Conservation (phyloP, 1,284 basidiomycete species). For the Ustilago hordei region DNA sequence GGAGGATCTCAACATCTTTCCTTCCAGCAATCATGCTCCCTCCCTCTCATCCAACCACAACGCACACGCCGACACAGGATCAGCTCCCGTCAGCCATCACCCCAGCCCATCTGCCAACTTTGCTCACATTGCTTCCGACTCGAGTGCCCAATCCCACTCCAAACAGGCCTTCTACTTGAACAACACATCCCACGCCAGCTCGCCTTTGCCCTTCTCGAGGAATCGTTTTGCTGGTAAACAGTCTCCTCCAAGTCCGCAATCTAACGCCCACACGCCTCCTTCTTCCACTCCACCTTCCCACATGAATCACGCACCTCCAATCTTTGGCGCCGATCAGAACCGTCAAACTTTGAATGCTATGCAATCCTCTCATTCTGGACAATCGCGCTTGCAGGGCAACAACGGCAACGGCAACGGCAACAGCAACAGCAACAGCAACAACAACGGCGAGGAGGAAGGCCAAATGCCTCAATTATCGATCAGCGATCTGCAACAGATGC, state of each 20-base stretch:
- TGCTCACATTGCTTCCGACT: slow-evolving; percentile 16
- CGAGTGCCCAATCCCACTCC: slow-evolving; percentile 14
- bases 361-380: slow-evolving; percentile 20
- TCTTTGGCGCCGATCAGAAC: slow-evolving; percentile 8
- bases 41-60: slow-evolving; percentile 29
- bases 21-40: slow-evolving; percentile 13
- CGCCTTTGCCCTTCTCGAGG: slow-evolving; percentile 28
- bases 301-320: slow-evolving; percentile 7
- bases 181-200: slow-evolving; percentile 33
- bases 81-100: slow-evolving; percentile 49
- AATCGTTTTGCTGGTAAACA: slow-evolving; percentile 43
- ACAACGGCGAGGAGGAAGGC: slow-evolving; percentile 15
- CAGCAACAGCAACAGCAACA: background rate
- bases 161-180: slow-evolving; percentile 14
- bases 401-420: background rate
- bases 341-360: slow-evolving; percentile 6
- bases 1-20: slow-evolving; percentile 55
- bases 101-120: slow-evolving; percentile 40
- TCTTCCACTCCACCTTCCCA: slow-evolving; percentile 22
- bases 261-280: slow-evolving; percentile 13
- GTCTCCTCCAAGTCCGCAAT: slow-evolving; percentile 34
- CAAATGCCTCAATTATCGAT: slow-evolving; percentile 45
- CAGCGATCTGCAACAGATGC: slow-evolving; percentile 51
- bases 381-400: slow-evolving; percentile 11
- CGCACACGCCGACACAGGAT: slow-evolving; percentile 32